Conservation (phyloP, 225 moss, liverwort and hornwort genomes). For the Bryum argenteum region DNA sequence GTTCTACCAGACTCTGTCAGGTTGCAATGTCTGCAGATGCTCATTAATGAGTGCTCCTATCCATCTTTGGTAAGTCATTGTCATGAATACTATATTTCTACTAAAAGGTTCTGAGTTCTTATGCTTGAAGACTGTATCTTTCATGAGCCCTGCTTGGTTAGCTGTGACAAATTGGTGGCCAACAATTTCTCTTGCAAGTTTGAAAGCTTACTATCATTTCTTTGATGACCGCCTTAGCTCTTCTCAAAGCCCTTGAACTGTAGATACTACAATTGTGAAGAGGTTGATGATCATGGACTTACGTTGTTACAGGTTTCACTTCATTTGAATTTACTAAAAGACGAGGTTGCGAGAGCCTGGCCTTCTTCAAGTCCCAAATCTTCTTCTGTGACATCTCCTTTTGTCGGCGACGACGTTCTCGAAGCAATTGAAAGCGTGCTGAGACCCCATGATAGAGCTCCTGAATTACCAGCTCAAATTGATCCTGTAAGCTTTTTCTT, state of each 20-base stretch:
- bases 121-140: too few species aligned
- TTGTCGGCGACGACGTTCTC: conserved; percentile 59
- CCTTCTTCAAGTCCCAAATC: conserved; percentile 25
- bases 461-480: conserved; percentile 60
- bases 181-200: too few species aligned
- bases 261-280: too few species aligned
- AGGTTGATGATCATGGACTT: not conserved
- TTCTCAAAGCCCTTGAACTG: too few species aligned
- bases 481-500: conserved; percentile 64
- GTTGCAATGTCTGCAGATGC: conserved; percentile 41
- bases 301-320: conserved; percentile 67
- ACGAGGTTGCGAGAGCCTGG: conserved; percentile 74
- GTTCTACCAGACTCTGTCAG: conserved; percentile 45
- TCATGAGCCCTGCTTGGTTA: too few species aligned
- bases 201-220: too few species aligned
- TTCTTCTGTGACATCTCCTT: conserved; percentile 62
- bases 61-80: conserved; percentile 44
- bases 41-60: conserved; percentile 34
- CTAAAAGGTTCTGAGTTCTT: too few species aligned
- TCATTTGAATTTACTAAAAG: conserved; percentile 72
- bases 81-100: too few species aligned
- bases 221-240: too few species aligned
- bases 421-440: conserved; percentile 70
- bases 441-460: conserved; percentile 47
- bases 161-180: too few species aligned